These are phyloP conservation scores for Zopfia rhizophila DNA, from an alignment of 2,329 filamentous ascomycete genomes.

Conservation along the genomic window DNA sequence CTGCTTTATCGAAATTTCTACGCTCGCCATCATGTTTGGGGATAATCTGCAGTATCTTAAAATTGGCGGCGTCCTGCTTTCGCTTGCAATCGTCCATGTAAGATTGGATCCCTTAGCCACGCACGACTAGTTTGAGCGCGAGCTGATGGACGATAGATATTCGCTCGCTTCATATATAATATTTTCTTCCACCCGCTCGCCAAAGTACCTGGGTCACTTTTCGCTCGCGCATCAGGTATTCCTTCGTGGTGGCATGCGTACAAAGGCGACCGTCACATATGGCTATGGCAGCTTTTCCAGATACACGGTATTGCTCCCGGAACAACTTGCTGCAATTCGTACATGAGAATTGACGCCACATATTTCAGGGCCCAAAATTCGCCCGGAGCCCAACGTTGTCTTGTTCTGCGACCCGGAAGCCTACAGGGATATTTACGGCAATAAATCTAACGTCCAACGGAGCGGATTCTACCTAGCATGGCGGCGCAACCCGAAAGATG, in stretches of 20 bases:
- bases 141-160: no score
- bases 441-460: constrained; percentile 20
- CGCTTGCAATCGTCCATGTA: no score
- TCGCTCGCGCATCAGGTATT: constrained; percentile 8
- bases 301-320: constrained; percentile 21
- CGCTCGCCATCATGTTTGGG: no score
- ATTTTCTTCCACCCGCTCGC: constrained; percentile 24
- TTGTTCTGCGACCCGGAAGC: constrained; percentile 16
- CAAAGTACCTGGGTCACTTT: constrained; percentile 20
- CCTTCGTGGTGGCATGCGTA: constrained; percentile 23
- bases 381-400: constrained; percentile 16
- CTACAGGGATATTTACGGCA: constrained; percentile 14
- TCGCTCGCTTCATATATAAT: no score
- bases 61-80: no score
- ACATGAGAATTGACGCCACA: no score
- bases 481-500: constrained; percentile 10
- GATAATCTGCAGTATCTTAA: no score
- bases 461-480: constrained; percentile 19
- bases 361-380: no score
- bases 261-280: constrained; percentile 27
- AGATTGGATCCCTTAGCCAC: no score
- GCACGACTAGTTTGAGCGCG: no score
- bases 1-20: no score
- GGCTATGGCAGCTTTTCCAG: constrained; percentile 22
- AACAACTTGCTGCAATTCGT: no score